These are phyloP conservation scores for Nicotiana rustica DNA, from an alignment of 305 asterid species.

Conservation along the genomic window DNA sequence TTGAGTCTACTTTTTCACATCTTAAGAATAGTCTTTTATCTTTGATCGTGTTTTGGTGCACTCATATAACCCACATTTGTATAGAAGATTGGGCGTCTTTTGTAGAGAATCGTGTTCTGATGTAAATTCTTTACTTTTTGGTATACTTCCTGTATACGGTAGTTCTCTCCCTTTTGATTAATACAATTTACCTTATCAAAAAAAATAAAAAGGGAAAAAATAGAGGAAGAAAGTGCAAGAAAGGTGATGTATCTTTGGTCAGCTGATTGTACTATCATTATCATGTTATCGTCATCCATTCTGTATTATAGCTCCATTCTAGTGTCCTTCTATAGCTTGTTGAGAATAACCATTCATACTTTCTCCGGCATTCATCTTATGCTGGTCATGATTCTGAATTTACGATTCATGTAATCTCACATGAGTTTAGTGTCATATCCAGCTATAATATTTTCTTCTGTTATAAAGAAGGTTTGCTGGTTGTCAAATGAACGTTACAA, in stretches of 20 bases:
- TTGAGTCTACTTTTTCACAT: too few species aligned
- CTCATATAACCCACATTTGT: too few species aligned
- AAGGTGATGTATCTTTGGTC: neutral
- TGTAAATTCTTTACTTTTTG: too few species aligned
- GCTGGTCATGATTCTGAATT: conserved; percentile 14
- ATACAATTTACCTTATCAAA: too few species aligned
- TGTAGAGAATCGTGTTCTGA: too few species aligned
- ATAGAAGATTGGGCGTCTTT: too few species aligned
- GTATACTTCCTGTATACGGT: too few species aligned
- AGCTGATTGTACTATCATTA: neutral
- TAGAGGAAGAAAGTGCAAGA: neutral
- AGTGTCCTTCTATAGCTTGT: neutral
- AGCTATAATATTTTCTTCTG: conserved; percentile 12
- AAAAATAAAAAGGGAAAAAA: neutral
- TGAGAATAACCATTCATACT: neutral
- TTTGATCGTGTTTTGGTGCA: too few species aligned
- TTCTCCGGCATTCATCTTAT: conserved; percentile 24
- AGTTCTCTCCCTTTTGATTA: too few species aligned
- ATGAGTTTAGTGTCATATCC: neutral
- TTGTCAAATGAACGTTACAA: neutral
- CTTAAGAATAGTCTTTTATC: too few species aligned
- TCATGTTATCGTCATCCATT: neutral
- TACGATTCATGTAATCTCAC: conserved; percentile 12
- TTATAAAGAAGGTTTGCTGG: neutral
- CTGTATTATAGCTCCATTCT: neutral